A percentile compares a stretch with the other conserved stretches of the same genome.
Conservation (phyloP, 352 stramenopile species). For the Globisporangium alternatum region DNA sequence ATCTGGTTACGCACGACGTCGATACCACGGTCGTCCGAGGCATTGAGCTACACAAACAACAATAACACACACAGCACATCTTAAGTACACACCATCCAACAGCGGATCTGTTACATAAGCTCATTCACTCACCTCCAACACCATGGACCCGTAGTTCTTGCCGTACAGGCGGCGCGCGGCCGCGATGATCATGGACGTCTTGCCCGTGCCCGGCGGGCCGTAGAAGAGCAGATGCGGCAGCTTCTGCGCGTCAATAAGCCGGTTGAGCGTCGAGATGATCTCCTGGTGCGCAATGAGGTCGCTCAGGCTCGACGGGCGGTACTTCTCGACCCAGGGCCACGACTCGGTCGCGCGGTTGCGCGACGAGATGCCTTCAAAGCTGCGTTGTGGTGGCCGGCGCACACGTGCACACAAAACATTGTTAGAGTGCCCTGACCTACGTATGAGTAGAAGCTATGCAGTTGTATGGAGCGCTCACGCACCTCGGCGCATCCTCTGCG, state of each 20-base stretch:
- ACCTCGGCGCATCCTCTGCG: constrained; percentile 44
- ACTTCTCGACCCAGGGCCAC: constrained; percentile 98
- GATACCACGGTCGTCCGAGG: constrained; percentile 96
- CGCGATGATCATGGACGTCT: constrained; percentile 98
- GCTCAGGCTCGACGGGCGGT: constrained; percentile 92
- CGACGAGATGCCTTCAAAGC: constrained; percentile 83
- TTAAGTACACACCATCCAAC: neutral
- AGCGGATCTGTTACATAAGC: neutral
- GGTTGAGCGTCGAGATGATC: constrained; percentile 96
- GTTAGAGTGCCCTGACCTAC: neutral
- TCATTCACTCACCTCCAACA: constrained; percentile 71
- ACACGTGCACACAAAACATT: neutral
- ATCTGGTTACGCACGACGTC: constrained; percentile 98
- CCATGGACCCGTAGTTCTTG: constrained; percentile 93
- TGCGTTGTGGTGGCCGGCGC: neutral
- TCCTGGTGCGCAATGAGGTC: constrained; percentile 97
- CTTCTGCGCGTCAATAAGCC: constrained; percentile 95
- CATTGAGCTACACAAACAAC: constrained; percentile 88
- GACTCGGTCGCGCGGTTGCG: constrained; percentile 79
- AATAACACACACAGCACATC: neutral
- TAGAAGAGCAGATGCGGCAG: constrained; percentile 98
- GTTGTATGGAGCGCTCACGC: neutral
- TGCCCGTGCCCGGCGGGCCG: constrained; percentile 95
- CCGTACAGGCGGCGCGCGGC: constrained; percentile 95
- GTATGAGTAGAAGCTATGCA: neutral